phyloP scores from a whole-genome alignment of 2,329 filamentous ascomycete species.

The Juglanconis juglandina region DNA sequence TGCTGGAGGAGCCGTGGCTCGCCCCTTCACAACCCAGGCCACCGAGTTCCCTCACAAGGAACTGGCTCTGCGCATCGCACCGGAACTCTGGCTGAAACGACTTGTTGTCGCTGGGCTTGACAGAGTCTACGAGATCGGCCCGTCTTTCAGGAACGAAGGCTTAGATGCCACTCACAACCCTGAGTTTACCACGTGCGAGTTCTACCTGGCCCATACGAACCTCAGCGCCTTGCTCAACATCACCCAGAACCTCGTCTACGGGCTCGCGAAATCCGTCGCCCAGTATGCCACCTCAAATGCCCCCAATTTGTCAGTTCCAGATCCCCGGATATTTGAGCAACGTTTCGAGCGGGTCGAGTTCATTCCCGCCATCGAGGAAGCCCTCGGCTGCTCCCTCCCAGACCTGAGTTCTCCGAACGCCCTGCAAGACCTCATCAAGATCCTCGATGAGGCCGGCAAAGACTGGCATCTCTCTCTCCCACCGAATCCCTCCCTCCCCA shows the following conservation, averaged over 20 bases:
- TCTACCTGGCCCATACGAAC: slow-evolving; percentile 83
- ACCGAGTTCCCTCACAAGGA: slow-evolving; percentile 71
- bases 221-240: slow-evolving; percentile 69
- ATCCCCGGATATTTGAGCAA: slow-evolving; percentile 1
- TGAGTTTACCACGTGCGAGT: slow-evolving; percentile 96
- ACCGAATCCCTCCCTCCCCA: slow-evolving; percentile 56
- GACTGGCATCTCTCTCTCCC: slow-evolving; percentile 64
- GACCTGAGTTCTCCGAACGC: slow-evolving; percentile 57
- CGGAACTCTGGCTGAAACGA: slow-evolving; percentile 92
- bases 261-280: slow-evolving; percentile 42
- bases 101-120: slow-evolving; percentile 86
- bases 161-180: slow-evolving; percentile 91
- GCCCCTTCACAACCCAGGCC: slow-evolving; percentile 77
- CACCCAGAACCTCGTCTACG: slow-evolving; percentile 69
- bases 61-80: slow-evolving; percentile 81
- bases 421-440: slow-evolving; percentile 50
- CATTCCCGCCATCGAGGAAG: slow-evolving; percentile 71
- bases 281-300: background rate
- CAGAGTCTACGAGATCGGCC: slow-evolving; percentile 87
- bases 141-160: slow-evolving; percentile 90
- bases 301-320: background rate
- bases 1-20: slow-evolving; percentile 83
- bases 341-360: slow-evolving; percentile 64
- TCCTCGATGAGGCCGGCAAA: slow-evolving; percentile 57
- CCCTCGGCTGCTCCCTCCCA: slow-evolving; percentile 63